Conservation (phyloP, 345 rosid species). For the Syzygium aqueum region DNA sequence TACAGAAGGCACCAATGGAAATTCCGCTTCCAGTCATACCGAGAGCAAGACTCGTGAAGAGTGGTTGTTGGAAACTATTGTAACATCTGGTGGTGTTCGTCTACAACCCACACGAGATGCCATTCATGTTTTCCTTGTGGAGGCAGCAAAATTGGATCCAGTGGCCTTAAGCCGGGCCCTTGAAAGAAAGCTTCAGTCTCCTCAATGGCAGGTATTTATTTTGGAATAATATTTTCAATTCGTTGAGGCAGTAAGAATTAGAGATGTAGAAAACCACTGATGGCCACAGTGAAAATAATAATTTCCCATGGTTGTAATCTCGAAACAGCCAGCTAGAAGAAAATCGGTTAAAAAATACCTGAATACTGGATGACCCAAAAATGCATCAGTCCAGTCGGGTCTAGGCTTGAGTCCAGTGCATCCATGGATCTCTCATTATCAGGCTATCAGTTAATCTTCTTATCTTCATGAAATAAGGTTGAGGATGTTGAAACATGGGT, state of each 20-base stretch:
- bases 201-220: conserved; percentile 72
- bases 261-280: background rate
- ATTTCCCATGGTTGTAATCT: background rate
- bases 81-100: conserved; percentile 90
- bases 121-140: conserved; percentile 65
- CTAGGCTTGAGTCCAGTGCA: background rate
- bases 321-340: background rate
- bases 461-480: background rate
- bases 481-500: background rate
- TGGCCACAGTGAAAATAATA: background rate
- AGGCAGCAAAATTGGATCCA: conserved; percentile 80
- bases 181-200: conserved; percentile 79
- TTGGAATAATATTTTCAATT: background rate
- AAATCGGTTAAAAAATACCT: background rate
- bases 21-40: conserved; percentile 36
- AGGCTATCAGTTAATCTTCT: background rate
- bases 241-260: background rate
- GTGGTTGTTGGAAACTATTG: conserved; percentile 83
- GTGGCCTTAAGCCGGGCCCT: conserved; percentile 65
- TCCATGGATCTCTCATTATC: background rate
- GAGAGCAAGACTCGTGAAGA: conserved; percentile 70
- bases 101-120: conserved; percentile 95
- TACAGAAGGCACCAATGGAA: conserved; percentile 23
- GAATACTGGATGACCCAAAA: background rate
- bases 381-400: background rate